phyloP scores from a whole-genome alignment of 2,329 filamentous ascomycete species.

The Peltaster fructicola region DNA sequence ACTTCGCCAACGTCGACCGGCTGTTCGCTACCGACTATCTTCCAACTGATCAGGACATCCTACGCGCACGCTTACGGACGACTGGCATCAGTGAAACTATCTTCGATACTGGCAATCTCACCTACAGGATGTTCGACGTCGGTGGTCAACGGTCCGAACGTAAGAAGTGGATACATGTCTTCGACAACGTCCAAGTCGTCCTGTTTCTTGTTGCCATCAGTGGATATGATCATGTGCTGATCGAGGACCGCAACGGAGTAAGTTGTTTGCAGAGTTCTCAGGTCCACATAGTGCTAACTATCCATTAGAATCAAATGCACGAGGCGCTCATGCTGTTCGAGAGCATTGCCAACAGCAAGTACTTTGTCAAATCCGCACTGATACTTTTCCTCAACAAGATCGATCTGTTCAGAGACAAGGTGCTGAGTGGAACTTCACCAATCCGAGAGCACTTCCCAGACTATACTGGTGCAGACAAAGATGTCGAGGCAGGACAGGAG shows the following conservation, averaged over 20 bases:
- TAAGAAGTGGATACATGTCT: constrained; percentile 96
- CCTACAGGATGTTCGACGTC: constrained; percentile 94
- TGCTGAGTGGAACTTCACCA: constrained; percentile 26
- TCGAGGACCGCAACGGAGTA: constrained; percentile 92
- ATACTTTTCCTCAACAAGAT: constrained; percentile 38
- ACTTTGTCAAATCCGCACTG: constrained; percentile 33
- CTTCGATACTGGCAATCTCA: constrained; percentile 80
- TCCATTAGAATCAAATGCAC: constrained; percentile 35
- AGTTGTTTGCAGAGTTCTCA: constrained; percentile 21
- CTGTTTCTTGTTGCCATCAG: constrained; percentile 90
- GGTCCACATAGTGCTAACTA: constrained; percentile 1
- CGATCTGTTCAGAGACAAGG: constrained; percentile 34
- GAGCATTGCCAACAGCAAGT: constrained; percentile 34
- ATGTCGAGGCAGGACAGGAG: constrained; percentile 30
- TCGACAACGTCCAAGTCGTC: constrained; percentile 82
- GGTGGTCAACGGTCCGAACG: constrained; percentile 82
- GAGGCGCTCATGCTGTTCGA: constrained; percentile 37
- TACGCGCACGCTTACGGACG: constrained; percentile 75
- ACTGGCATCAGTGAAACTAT: constrained; percentile 92
- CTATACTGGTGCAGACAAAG: constrained; percentile 25
- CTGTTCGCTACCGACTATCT: constrained; percentile 55
- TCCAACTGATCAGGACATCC: constrained; percentile 83
- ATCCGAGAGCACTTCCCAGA: constrained; percentile 34
- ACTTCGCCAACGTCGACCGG: constrained; percentile 52
- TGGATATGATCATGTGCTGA: constrained; percentile 88